Evolutionary conservation across 768 basidiomycete genomes (phyloP).

Genomic region (Rhizopogon sp.): DNA sequence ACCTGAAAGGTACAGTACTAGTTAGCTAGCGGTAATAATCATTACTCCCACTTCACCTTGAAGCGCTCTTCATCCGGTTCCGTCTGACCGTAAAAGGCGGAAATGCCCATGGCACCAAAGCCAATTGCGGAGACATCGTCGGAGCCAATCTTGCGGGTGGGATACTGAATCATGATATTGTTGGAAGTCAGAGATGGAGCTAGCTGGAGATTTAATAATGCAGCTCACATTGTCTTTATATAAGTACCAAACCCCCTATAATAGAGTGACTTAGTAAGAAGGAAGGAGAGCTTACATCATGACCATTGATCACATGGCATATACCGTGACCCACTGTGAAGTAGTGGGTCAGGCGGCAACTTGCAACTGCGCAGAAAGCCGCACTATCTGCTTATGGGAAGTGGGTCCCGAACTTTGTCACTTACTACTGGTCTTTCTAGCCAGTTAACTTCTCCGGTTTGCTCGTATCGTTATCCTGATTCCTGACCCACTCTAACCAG

Average conservation of each 20-base stretch:
- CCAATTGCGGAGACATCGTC: constrained; percentile 46
- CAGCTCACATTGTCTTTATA: not conserved
- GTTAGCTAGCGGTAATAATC: not conserved
- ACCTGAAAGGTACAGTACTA: constrained; percentile 20
- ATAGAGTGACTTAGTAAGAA: too few species aligned
- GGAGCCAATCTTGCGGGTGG: not conserved
- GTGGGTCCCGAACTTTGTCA: too few species aligned
- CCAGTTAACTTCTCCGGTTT: too few species aligned
- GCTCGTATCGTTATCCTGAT: too few species aligned
- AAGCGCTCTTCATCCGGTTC: constrained; percentile 54
- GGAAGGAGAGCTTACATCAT: too few species aligned
- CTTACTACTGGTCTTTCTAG: too few species aligned
- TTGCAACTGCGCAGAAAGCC: too few species aligned
- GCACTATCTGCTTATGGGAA: too few species aligned
- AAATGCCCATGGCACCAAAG: constrained; percentile 58
- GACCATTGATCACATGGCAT: too few species aligned
- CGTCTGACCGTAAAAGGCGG: constrained; percentile 40
- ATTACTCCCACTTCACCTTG: constrained; percentile 32
- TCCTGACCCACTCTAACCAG: too few species aligned
- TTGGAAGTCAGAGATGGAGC: not conserved
- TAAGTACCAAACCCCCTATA: not conserved
- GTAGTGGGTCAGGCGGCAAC: too few species aligned
- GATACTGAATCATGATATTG: not conserved
- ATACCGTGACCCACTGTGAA: too few species aligned
- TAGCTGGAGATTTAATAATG: not conserved